Evolutionary conservation across 2,329 filamentous ascomycete species (phyloP).

Genomic region (Bipolaris oryzae): DNA sequence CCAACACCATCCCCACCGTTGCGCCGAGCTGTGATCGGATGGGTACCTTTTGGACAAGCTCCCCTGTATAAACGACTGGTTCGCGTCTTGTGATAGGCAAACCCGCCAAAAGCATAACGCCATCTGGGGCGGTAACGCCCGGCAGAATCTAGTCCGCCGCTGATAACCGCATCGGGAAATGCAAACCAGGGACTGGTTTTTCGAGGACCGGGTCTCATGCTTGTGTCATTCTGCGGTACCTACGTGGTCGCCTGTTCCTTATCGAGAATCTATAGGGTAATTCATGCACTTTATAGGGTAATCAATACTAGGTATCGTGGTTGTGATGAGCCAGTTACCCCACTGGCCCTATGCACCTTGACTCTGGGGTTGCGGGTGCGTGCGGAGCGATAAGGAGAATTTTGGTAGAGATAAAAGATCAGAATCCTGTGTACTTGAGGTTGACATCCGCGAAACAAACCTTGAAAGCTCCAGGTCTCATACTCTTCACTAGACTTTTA

Average conservation of each 20-base stretch:
- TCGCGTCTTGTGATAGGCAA: constrained; percentile 24
- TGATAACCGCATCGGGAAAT: constrained; percentile 42
- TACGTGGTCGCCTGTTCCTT: constrained; percentile 28
- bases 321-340: constrained; percentile 18
- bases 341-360: constrained; percentile 15
- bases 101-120: constrained; percentile 14
- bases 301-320: constrained; percentile 32
- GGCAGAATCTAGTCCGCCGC: constrained; percentile 37
- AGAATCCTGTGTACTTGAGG: constrained; percentile 6
- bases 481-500: constrained; percentile 1
- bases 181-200: constrained; percentile 29
- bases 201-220: constrained; percentile 25
- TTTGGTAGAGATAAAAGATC: constrained; percentile 20
- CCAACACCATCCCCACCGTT: constrained; percentile 9
- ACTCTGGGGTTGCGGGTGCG: constrained; percentile 26
- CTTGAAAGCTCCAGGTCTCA: not conserved
- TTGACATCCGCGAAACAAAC: constrained; percentile 2
- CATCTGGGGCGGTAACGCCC: constrained; percentile 21
- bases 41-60: constrained; percentile 22
- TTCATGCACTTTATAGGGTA: constrained; percentile 43
- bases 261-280: constrained; percentile 46
- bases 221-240: constrained; percentile 35
- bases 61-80: constrained; percentile 23
- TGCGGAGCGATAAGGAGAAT: constrained; percentile 34
- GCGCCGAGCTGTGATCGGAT: constrained; percentile 27